These are phyloP conservation scores for Hyparrhenia diplandra DNA, from an alignment of 176 grass and related monocot species.

Conservation along the genomic window DNA sequence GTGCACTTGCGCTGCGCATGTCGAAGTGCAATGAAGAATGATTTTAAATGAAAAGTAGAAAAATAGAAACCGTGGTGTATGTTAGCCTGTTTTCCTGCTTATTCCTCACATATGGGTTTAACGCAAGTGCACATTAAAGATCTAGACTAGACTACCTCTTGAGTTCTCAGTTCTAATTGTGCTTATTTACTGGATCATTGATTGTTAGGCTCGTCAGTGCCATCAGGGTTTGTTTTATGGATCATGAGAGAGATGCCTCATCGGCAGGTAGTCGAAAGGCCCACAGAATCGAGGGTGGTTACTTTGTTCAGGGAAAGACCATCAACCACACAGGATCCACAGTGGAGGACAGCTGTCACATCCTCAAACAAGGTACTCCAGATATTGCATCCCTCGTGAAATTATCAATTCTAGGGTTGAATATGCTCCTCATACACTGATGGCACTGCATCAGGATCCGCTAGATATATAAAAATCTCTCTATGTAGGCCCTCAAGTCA, in stretches of 20 bases:
- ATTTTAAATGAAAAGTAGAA: background rate
- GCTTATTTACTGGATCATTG: conserved; percentile 20
- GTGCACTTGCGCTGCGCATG: background rate
- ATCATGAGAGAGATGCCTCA: conserved; percentile 97
- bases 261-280: conserved; percentile 45
- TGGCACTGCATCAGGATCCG: conserved; percentile 5
- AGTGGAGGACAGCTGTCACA: conserved; percentile 77
- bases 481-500: conserved; percentile 62
- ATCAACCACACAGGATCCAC: conserved; percentile 58
- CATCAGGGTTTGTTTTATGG: conserved; percentile 89
- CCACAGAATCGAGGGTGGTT: conserved; percentile 52
- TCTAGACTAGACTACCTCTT: background rate
- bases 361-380: conserved; percentile 88
- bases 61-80: background rate
- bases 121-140: background rate
- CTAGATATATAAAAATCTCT: conserved; percentile 8
- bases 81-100: background rate
- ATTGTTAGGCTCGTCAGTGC: conserved; percentile 73
- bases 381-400: conserved; percentile 11
- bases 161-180: background rate
- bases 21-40: background rate
- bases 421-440: conserved; percentile 15
- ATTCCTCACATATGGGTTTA: background rate
- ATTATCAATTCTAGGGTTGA: background rate
- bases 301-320: conserved; percentile 69